Percentiles rank a stretch among this genome's conserved stretches.
Evolutionary conservation across 129 eudicot species (phyloP).

Genomic region (Flaveria sonorensis): DNA sequence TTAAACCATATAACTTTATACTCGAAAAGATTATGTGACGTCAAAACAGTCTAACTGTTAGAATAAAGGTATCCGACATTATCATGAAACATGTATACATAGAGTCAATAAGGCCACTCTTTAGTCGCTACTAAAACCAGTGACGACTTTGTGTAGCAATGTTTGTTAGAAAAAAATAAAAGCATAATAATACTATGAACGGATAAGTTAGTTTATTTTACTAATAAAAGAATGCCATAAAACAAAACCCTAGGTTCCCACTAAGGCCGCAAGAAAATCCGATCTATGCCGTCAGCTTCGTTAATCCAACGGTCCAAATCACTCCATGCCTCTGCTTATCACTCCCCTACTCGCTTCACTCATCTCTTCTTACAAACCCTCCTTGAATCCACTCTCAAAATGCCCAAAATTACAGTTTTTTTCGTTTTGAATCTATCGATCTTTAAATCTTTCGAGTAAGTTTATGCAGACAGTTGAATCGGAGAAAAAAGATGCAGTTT

Average conservation of each 20-base stretch:
- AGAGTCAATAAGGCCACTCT: too few species aligned
- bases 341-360: conserved; percentile 43
- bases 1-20: too few species aligned
- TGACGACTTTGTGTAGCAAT: too few species aligned
- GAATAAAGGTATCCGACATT: too few species aligned
- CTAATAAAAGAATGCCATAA: conserved; percentile 30
- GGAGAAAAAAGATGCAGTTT: conserved; percentile 1
- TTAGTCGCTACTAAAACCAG: too few species aligned
- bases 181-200: background rate
- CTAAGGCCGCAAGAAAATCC: conserved; percentile 41
- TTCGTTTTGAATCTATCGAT: conserved; percentile 5
- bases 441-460: conserved; percentile 2
- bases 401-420: conserved; percentile 27
- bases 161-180: too few species aligned
- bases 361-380: conserved; percentile 27
- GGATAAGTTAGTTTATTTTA: conserved; percentile 31
- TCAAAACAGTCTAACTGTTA: too few species aligned
- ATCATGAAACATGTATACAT: too few species aligned
- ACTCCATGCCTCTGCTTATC: conserved; percentile 48
- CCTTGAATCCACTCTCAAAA: conserved; percentile 35
- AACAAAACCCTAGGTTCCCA: conserved; percentile 49
- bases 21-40: too few species aligned
- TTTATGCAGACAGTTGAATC: background rate
- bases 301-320: conserved; percentile 60
- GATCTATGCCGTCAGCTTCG: conserved; percentile 51